Base-by-base conservation (phyloP, 352 stramenopile species). In the Phytophthora sp. region DNA sequence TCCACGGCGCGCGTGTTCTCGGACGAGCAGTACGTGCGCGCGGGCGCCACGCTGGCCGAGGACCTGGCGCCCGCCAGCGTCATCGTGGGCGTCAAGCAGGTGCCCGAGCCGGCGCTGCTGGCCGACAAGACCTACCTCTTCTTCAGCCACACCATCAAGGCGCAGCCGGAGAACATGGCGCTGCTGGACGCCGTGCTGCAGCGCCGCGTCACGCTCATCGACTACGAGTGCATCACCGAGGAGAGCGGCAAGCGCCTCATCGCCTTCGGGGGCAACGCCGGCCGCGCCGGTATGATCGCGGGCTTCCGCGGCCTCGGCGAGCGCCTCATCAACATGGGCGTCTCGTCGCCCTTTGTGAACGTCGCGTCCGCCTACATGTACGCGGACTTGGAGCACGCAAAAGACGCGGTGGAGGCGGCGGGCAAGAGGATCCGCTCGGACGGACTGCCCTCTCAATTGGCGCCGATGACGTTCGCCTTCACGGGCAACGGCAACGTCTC, bases 71-170 rank as follows among this genome's bases (percentile, higher is more conserved):
- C 67, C 12, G 94, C 91, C 28, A 91, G 92, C 56, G 78, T 98
- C 42, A 97, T 99, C 61, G 84, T 99, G 49, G 95, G 96, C 68
- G 95, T 99, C 59, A 99, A 99, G 76, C 89, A 98, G 55, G 88
- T 97, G 41, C 87, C 84, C 11, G 85, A 86, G 59, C 68, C 84
- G 13, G 62, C 87, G 46, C 73, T 98, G 35, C 71, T 98, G 41
- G 51, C 81, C 7, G 81, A 98, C 31, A 98, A 98, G 75, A 98
- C 94, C 18, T 98, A 98, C 71, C 86, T 98, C 60, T 99, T 98
- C 78, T 99, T 99, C 70, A 97, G 86, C 58, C 96, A 99, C 82
- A 97, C 92, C 50, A 98, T 98, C 79, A 99, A 99, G 69, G 96
- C 93, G 35, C 96, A 99, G 75, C 81, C 86, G 3, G 90, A 98